Evolutionary conservation across 2,329 filamentous ascomycete genomes (phyloP), one percentile per base, ranked within the genome.

Genomic region (Passalora sequoiae): DNA sequence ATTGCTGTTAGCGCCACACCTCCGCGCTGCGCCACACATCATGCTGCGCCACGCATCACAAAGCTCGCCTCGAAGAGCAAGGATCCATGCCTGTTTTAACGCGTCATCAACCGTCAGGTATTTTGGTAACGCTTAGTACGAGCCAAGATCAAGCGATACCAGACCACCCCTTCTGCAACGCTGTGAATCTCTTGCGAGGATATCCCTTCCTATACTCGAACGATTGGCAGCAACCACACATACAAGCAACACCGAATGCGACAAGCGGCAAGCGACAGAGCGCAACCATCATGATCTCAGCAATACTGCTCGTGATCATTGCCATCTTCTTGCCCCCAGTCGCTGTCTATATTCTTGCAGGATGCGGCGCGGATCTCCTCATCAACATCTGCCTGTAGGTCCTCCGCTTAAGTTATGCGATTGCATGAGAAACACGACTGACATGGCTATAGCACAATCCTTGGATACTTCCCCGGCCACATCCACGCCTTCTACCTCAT

Each of bases 401-500:
- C 73, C 37, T 65, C 70, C n/a, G 72, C 71, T 47, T 74, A 69
- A 56, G 69, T 69, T 45, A 62, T 64, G 15, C 71, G 74, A 48
- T 53, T 74, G 1, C 56, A n/a, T 71, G 30, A 72, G 73, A 58
- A 73, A 72, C 59, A 65, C 72, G 37, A 29, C 21, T 22, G 54
- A 56, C 49, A 57, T 55, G n/a, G n/a, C 53, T 56, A 60, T n/a
- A 62, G 73, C 9, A 73, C 70, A 1, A 33, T 70, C 13, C 64
- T 74, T 1, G 71, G 69, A 32, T 86, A 83, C 63, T 66, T 92
- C 38, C 86, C 86, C 0, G 87, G 86, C 6, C 82, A 88, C 54
- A 77, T 91, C 40, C 68, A 64, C 40, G 57, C 85, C 31, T 89
- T 89, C 65, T 92, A 89, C 63, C 55, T 88, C 49, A 80, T 89